Evolutionary conservation across 345 rosid species (phyloP).

Genomic region (Salix udensis): DNA sequence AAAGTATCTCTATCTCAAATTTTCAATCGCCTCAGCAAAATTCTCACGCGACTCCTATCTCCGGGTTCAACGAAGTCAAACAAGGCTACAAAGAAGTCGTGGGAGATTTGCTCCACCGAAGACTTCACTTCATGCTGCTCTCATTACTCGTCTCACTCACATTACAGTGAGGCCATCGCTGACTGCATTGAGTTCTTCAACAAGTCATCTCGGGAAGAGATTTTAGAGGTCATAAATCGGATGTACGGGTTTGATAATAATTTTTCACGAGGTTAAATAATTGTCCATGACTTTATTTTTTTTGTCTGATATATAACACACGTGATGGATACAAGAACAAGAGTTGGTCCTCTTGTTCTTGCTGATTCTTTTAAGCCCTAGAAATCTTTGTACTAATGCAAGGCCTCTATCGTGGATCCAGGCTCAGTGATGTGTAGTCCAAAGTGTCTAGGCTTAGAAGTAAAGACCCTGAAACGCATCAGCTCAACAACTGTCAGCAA

Average conservation of each 20-base stretch:
- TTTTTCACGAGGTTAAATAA: not conserved
- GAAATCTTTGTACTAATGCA: too few species aligned
- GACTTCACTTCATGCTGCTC: conserved; percentile 84
- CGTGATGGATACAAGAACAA: not conserved
- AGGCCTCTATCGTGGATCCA: not conserved
- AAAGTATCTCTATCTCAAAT: too few species aligned
- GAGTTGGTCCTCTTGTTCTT: not conserved
- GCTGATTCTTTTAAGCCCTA: not conserved
- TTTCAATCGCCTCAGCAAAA: conserved; percentile 55
- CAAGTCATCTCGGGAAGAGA: conserved; percentile 62
- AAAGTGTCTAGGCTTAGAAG: not conserved
- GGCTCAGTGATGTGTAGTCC: not conserved
- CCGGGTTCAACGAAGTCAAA: conserved; percentile 7
- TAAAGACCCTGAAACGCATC: not conserved
- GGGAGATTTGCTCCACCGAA: conserved; percentile 73
- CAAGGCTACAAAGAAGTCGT: conserved; percentile 19
- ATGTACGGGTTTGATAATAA: conserved; percentile 36
- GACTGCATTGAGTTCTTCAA: conserved; percentile 96
- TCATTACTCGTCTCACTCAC: conserved; percentile 76
- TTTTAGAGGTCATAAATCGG: conserved; percentile 40
- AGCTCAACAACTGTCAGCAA: not conserved
- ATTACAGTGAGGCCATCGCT: conserved; percentile 78
- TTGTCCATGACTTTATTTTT: not conserved
- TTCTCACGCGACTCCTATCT: conserved; percentile 56
- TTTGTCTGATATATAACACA: not conserved